Evolutionary conservation across 371 early-diverging fungal species (phyloP).

Genomic region (Smittium culicis): DNA sequence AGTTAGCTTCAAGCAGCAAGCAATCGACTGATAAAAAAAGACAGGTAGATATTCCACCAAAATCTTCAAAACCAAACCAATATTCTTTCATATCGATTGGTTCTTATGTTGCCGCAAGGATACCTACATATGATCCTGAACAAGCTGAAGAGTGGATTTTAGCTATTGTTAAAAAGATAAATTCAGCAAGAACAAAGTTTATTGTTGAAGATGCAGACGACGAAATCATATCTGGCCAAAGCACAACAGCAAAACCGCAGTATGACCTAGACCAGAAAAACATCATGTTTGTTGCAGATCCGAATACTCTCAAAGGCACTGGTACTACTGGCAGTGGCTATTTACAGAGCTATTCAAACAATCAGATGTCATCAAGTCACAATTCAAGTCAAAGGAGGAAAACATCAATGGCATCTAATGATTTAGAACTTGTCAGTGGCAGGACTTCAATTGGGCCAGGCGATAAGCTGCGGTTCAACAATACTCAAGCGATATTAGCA

Average conservation of each 20-base stretch:
- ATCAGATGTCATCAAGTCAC: too few relatives aligned
- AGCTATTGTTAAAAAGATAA: neutral
- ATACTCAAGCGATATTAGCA: neutral
- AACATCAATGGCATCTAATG: neutral
- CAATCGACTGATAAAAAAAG: neutral
- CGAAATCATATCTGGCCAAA: neutral
- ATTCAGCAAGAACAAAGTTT: neutral
- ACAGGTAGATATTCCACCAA: neutral
- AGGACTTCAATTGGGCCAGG: neutral
- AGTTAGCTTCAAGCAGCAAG: neutral
- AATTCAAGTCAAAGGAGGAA: neutral
- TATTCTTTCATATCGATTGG: neutral
- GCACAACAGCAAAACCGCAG: neutral
- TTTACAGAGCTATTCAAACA: too few relatives aligned
- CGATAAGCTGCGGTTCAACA: neutral
- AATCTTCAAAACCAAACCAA: neutral
- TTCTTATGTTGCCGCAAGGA: conserved; percentile 8
- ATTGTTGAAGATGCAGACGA: conserved; percentile 11
- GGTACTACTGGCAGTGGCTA: neutral
- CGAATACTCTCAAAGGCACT: neutral
- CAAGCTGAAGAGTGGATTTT: conserved; percentile 8
- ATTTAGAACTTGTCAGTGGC: neutral
- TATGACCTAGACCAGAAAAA: neutral
- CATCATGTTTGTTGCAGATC: conserved; percentile 9
- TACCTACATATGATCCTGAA: neutral